phyloP scores from a whole-genome alignment of 352 stramenopile genomes.

The Globisporangium parvum region DNA sequence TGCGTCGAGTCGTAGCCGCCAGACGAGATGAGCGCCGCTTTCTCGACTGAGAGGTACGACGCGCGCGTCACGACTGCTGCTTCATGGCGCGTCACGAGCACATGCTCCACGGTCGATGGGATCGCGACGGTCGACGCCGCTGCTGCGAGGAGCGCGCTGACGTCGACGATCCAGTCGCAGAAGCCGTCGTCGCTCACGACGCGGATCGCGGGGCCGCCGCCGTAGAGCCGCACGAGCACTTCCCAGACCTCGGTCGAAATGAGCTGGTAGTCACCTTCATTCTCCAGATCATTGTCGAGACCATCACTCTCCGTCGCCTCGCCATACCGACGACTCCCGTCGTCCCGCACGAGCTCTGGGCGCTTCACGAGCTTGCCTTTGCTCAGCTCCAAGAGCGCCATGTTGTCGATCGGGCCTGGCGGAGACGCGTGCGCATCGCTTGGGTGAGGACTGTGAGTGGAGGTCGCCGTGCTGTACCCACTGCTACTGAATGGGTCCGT shows the following conservation, averaged over 20 bases:
- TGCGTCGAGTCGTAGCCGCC: conserved; percentile 9
- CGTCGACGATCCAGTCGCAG: conserved; percentile 36
- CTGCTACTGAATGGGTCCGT: conserved; percentile 14
- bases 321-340: conserved; percentile 1
- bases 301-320: conserved; percentile 6
- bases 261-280: conserved; percentile 46
- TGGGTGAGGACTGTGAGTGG: conserved; percentile 9
- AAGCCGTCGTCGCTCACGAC: conserved; percentile 21
- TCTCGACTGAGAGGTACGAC: conserved; percentile 11
- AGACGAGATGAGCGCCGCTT: conserved; percentile 10
- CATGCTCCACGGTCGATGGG: conserved; percentile 32
- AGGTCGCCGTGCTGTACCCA: conserved; percentile 20
- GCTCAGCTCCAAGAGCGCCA: conserved; percentile 45
- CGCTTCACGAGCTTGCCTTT: conserved; percentile 45
- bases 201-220: conserved; percentile 46
- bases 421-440: conserved; percentile 9
- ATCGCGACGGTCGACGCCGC: conserved; percentile 18
- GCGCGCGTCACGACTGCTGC: conserved; percentile 14
- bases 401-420: conserved; percentile 53
- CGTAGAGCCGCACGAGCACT: conserved; percentile 62
- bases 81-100: conserved; percentile 42
- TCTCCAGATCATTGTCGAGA: conserved; percentile 9
- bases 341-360: conserved; percentile 27
- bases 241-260: conserved; percentile 66
- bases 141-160: conserved; percentile 20